Conservation (phyloP, 2,329 filamentous ascomycete genomes). For the Didymellaceae sp. region DNA sequence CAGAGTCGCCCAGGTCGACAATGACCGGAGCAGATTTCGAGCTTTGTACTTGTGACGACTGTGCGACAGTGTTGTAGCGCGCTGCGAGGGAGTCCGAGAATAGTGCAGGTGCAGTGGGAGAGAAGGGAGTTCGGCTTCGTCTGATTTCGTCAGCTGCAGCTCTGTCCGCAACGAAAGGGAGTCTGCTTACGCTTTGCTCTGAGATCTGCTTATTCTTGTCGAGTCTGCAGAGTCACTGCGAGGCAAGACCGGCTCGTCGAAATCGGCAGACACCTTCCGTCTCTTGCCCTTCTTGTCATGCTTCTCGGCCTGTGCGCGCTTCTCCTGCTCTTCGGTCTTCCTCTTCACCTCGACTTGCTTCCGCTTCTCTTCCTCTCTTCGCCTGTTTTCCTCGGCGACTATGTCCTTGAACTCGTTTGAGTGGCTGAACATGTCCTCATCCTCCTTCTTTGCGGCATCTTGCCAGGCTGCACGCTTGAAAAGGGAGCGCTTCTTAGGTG, state of each 20-base stretch:
- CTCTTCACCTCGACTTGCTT: constrained; percentile 30
- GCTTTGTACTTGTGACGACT: constrained; percentile 14
- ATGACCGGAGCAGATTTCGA: constrained; percentile 22
- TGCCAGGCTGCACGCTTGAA: constrained; percentile 64
- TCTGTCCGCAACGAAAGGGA: background rate
- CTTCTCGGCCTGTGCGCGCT: constrained; percentile 31
- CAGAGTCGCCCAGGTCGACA: constrained; percentile 35
- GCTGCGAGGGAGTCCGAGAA: constrained; percentile 31
- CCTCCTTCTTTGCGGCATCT: constrained; percentile 45
- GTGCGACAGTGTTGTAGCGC: constrained; percentile 40
- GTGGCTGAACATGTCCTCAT: constrained; percentile 52
- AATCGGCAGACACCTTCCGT: constrained; percentile 32
- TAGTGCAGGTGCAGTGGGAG: constrained; percentile 23
- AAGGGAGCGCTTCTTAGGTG: constrained; percentile 55
- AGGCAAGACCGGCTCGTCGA: constrained; percentile 15
- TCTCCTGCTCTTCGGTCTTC: constrained; percentile 34
- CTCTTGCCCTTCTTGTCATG: constrained; percentile 20
- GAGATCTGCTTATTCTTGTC: constrained; percentile 9
- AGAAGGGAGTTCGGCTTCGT: constrained; percentile 35
- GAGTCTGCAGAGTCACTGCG: constrained; percentile 20
- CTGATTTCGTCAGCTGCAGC: constrained; percentile 19
- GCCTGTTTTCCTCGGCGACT: constrained; percentile 47
- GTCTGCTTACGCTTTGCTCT: constrained; percentile 29
- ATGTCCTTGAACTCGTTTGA: constrained; percentile 49
- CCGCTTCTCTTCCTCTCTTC: constrained; percentile 37